Base-by-base conservation (phyloP, 2,329 filamentous ascomycete genomes). In the Penicillium verrucosum region DNA sequence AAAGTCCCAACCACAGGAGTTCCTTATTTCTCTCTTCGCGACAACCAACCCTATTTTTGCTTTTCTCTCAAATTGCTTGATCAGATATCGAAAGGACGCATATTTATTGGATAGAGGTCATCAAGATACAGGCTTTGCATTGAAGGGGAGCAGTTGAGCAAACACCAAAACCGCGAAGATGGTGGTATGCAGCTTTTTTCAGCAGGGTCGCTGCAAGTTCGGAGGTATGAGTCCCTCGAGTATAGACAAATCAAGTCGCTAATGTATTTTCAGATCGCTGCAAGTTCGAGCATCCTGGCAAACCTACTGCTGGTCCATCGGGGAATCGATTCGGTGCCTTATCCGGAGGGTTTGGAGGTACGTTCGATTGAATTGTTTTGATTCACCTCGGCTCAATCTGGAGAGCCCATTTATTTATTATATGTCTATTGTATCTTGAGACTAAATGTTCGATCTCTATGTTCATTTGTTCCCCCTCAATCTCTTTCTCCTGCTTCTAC, bases 171-270 rank as follows among this genome's bases (percentile, higher is more conserved):
- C 40, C 36, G 49, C 14, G 54, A 70, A 51, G 18, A 79, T 79
- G 77, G 69, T 68, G 12, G 65, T 88, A 54, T 90, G 88, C 77
- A 81, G 74, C 61, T 90, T 83, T 71, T 90, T 80, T 67, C 81
- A 82, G 69, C 80, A 86, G 69, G 86, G 86, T 42, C 79, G 78
- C 60, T 91, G 88, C 77, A 83, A 77, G 66, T 85, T 82, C 69
- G 87, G 87, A 74, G 78, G 86, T 87, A 77, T 61, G 79, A 52
- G n/a, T 8, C 43, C 9, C 42, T 56, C 16, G 54, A 43, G 47
- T 30, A 47, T 23, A 18, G 37, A 43, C 34, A 50, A 46, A 47
- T 25, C 18, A 10, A 23, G 12, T 16, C 18, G 9, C 30, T 46
- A 40, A 51, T 6, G 1, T 7, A n/a, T 37, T 40, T 14, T 18